phyloP scores from a whole-genome alignment of 257 asterid species.

The Leptodermis oblonga region DNA sequence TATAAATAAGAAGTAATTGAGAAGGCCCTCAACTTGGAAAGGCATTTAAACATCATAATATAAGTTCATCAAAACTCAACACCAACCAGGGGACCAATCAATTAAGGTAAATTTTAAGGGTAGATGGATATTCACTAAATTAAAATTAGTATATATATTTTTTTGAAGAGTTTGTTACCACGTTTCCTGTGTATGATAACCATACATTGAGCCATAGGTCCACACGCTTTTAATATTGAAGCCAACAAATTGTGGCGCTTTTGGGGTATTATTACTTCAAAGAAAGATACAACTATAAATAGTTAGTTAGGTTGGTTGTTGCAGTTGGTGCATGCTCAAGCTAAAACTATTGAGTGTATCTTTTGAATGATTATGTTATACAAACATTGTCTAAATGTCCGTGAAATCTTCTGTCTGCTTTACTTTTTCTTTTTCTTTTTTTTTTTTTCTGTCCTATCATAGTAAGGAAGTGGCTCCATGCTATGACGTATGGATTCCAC shows the following conservation, averaged over 20 bases:
- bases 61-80: background rate
- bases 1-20: background rate
- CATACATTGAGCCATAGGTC: background rate
- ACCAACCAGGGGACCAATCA: background rate
- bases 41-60: background rate
- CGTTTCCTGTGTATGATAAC: background rate
- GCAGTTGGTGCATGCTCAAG: constrained; percentile 17
- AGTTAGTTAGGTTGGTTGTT: constrained; percentile 11
- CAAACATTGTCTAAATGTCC: background rate
- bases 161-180: background rate
- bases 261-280: background rate
- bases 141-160: background rate
- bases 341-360: background rate
- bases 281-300: background rate
- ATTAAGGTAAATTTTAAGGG: background rate
- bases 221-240: background rate
- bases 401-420: background rate
- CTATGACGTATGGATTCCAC: too few species aligned
- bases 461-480: too few species aligned
- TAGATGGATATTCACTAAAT: background rate
- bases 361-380: constrained; percentile 5
- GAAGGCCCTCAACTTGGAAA: background rate
- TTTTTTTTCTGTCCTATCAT: too few species aligned
- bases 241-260: background rate
- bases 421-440: background rate